A percentile compares a stretch with the other conserved stretches of the same genome.
These are phyloP conservation scores for Pleomassaria siparia DNA, from an alignment of 2,329 filamentous ascomycete genomes.

Conservation along the genomic window DNA sequence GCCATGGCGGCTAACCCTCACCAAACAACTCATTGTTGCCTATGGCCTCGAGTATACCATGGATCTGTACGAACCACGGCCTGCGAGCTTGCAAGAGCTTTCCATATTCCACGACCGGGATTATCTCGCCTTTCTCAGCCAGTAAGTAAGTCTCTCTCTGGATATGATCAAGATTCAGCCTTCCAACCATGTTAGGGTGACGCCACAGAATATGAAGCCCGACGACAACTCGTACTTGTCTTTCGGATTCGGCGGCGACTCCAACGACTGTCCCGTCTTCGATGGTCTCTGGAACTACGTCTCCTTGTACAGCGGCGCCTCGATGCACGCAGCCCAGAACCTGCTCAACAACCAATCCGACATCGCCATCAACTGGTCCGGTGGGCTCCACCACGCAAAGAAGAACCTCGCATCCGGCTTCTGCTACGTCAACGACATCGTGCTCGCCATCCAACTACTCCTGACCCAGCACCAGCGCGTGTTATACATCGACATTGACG, in stretches of 20 bases:
- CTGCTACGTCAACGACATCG: conserved; percentile 99
- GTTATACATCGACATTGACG: conserved; percentile 92
- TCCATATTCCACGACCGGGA: conserved; percentile 83
- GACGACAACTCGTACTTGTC: conserved; percentile 52
- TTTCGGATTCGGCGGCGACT: conserved; percentile 76
- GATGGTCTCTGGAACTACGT: conserved; percentile 95
- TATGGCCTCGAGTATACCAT: conserved; percentile 97
- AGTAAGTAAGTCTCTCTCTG: conserved; percentile 21
- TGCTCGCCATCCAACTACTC: conserved; percentile 87
- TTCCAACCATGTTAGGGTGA: conserved; percentile 41
- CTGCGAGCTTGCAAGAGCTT: conserved; percentile 85
- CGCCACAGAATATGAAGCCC: conserved; percentile 46
- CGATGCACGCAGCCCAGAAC: conserved; percentile 86
- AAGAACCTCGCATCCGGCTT: conserved; percentile 92
- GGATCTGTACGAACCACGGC: conserved; percentile 85
- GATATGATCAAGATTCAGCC: not conserved
- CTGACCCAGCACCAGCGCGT: conserved; percentile 80
- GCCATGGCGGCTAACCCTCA: conserved; percentile 92
- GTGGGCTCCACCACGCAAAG: conserved; percentile 94
- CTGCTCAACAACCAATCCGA: conserved; percentile 84
- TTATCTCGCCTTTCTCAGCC: conserved; percentile 82
- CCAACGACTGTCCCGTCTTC: conserved; percentile 88
- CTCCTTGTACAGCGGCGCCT: conserved; percentile 87
- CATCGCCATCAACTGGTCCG: conserved; percentile 97
- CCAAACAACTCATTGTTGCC: conserved; percentile 89